Base-by-base conservation (phyloP, 2,329 filamentous ascomycete genomes). In the Claviceps capensis region DNA sequence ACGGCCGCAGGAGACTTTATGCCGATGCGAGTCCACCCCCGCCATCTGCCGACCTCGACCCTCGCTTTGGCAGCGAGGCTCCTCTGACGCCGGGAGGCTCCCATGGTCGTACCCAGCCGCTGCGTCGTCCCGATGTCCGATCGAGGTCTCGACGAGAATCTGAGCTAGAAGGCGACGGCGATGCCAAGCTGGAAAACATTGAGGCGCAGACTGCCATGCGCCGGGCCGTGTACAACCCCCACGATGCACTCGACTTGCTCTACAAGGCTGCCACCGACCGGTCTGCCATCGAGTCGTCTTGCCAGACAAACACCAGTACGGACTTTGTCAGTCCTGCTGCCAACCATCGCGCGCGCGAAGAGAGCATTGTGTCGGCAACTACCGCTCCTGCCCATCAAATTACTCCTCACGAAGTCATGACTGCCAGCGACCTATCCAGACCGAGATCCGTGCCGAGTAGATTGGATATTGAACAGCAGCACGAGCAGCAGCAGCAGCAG, bases 181-280 rank as follows among this genome's bases (percentile, higher is more conserved):
- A 82, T 58, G 76, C 76, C 53, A 79, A 79, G 48, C 65, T 83
- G 22, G 79, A 83, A 63, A 84, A 84, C 60, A 68, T 80, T 5
- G 81, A 84, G 66, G 81, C 81, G 22, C 77, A 79, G 61, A 73
- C 74, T 8, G 78, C 83, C 53, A 83, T 84, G 80, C 71, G 80
- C 36, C 74, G 71, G 52, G 86, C 88, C 59, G 82, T 97, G 45
- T 95, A 90, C 66, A 90, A 89, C 38, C 89, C 88, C 3, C 90
- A 95, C 62, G 91, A 97, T 71, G 91, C 91, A 23, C 75, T 97
- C 47, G 89, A 95, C 65, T 74, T 96, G 53, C 76, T 97, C 16
- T 94, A 94, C 63, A 90, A 95, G 69, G 91, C 90, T 19, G 89
- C 81, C 34, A 83, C 80, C 42, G 77, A 83, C 63, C 79, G 74